Evolutionary conservation across 495 filamentous ascomycete genomes (phyloP).

Genomic region (Penicillium cataractarum): DNA sequence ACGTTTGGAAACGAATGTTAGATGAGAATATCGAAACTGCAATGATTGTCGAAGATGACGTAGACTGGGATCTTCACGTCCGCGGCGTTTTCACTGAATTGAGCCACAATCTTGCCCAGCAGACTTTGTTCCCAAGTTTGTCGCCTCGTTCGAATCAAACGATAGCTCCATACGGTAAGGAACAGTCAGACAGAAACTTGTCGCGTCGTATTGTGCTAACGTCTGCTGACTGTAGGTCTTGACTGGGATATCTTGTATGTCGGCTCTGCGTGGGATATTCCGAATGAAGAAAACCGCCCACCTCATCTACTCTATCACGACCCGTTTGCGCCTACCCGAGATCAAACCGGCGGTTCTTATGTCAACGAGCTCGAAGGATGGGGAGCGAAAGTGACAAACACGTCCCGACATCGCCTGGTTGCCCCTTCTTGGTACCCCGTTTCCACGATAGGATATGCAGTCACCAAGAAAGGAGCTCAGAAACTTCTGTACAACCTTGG

Average conservation of each 20-base stretch:
- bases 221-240: background rate
- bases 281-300: background rate
- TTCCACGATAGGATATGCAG: conserved; percentile 8
- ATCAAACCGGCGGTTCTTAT: background rate
- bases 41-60: conserved; percentile 3
- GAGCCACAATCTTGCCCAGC: background rate
- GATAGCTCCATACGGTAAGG: background rate
- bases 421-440: conserved; percentile 14
- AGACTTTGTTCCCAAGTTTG: background rate
- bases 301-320: conserved; percentile 5
- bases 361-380: conserved; percentile 2
- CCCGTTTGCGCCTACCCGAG: background rate
- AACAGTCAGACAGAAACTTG: background rate
- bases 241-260: conserved; percentile 1
- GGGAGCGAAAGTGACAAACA: background rate
- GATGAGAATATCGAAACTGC: conserved; percentile 8
- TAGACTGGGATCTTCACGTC: conserved; percentile 2
- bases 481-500: conserved; percentile 15
- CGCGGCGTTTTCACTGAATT: conserved; percentile 1
- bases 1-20: conserved; percentile 9
- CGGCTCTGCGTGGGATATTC: conserved; percentile 4
- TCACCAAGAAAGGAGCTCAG: conserved; percentile 8
- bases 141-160: background rate
- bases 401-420: background rate
- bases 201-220: background rate